Percentiles rank a stretch among this genome's conserved stretches.
phyloP scores from a whole-genome alignment of 83 land plant genomes.

The Picea abies region DNA sequence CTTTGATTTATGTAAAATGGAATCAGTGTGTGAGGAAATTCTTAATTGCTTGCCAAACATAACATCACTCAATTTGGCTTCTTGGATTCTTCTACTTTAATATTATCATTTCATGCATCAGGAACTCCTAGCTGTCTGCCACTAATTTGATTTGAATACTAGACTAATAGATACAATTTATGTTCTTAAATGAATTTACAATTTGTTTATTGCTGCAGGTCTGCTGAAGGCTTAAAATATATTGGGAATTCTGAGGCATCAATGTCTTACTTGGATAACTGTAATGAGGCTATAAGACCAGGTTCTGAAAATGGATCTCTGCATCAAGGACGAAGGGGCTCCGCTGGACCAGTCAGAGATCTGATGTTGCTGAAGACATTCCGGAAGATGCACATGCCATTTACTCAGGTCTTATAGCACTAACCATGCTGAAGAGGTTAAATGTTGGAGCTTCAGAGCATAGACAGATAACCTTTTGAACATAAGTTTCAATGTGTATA shows the following conservation, averaged over 20 bases:
- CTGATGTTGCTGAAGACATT: constrained; percentile 69
- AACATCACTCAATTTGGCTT: not conserved
- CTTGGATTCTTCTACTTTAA: too few species aligned
- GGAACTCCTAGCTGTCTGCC: not conserved
- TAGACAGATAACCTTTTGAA: not conserved
- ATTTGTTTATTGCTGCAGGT: not conserved
- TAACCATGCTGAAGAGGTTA: not conserved
- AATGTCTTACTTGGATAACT: not conserved
- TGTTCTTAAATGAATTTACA: not conserved
- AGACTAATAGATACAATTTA: not conserved
- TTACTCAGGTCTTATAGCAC: constrained; percentile 69
- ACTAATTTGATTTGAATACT: not conserved
- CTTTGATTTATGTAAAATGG: not conserved
- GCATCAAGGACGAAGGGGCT: constrained; percentile 51
- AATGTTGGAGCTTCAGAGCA: not conserved
- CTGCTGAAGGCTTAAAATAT: not conserved
- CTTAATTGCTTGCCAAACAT: not conserved
- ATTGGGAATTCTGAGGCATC: not conserved
- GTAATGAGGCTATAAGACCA: not conserved
- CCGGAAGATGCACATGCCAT: constrained; percentile 81
- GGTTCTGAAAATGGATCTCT: not conserved
- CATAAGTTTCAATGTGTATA: not conserved
- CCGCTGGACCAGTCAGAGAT: constrained; percentile 67
- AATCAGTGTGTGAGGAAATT: not conserved
- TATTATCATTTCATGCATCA: not conserved